Base-by-base conservation (phyloP, 495 filamentous ascomycete species). In the Hypoxylon intermedium region DNA sequence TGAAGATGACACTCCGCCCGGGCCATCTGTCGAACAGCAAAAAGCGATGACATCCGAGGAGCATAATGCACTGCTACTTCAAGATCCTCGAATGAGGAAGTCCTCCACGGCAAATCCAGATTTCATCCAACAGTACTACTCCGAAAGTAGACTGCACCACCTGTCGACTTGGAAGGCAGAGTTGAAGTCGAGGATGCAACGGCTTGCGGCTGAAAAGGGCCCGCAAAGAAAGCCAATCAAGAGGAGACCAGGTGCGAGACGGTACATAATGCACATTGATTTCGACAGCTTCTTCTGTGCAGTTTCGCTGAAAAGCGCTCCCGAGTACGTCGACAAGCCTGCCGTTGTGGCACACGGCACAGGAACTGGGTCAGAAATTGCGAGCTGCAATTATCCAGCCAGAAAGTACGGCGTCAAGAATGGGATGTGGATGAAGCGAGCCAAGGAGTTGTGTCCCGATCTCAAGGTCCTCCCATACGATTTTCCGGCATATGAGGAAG, bases 211-310 rank as follows among this genome's bases (percentile, higher is more conserved):
- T 2, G 89, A 93, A 53, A 77, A 81, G 2, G 69, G 77, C 0
- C 72, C 65, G 0, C 65, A 65, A n/a, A 33, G 63, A 3, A 79
- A 77, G 38, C 56, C 80, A 26, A 34, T 45, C 24, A 75, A 69
- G 53, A 69, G 71, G 12, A 79, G 76, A 47, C 69, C 83, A 30
- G 88, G 89, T 1, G 75, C 86, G 18, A 79, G 94, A 53, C 75
- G 90, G 58, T 98, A 97, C 60, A 84, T 98, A 42, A 83, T 98
- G 60, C 94, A 98, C 69, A 90, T 98, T 24, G 94, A 98, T 67
- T 98, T 98, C 67, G 94, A 98, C 71, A 92, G 89, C 69, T 98
- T 98, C 74, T 98, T 98, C 71, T 96, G 92, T 33, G 91, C 94
- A 0, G 92, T 98, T 1, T 96, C 93, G 0, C 81, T 93, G 13